A percentile compares a stretch with the other conserved stretches of the same genome.
Conservation (phyloP, 1,284 basidiomycete genomes). For the Papiliotrema terrestris region DNA sequence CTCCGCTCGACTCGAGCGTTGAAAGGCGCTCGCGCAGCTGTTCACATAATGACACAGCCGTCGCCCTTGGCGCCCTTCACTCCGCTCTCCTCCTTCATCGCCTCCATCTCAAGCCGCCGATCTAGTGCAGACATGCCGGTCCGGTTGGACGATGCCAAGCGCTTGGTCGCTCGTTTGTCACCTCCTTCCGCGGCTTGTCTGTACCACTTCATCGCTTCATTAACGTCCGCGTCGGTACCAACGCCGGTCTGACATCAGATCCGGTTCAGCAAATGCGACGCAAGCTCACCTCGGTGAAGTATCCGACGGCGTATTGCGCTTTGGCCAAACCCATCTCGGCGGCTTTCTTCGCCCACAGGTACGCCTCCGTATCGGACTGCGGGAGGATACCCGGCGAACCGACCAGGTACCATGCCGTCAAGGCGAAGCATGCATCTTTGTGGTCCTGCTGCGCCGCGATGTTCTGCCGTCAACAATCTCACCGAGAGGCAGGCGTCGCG, state of each 20-base stretch:
- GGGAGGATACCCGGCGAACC: conserved; percentile 96
- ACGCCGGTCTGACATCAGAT: conserved; percentile 63
- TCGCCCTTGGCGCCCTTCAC: conserved; percentile 47
- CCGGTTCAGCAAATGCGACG: neutral
- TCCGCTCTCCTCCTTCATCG: conserved; percentile 36
- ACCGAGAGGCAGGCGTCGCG: neutral
- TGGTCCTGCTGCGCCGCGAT: conserved; percentile 97
- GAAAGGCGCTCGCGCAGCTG: too few species aligned
- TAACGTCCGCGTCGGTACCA: conserved; percentile 65
- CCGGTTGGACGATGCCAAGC: conserved; percentile 55
- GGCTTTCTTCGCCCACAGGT: conserved; percentile 87
- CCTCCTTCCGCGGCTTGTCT: conserved; percentile 87
- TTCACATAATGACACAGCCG: conserved; percentile 78
- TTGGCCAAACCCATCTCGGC: conserved; percentile 85
- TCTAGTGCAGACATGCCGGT: conserved; percentile 44
- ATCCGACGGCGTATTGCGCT: conserved; percentile 95
- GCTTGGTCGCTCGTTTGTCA: conserved; percentile 86
- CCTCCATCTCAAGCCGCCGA: conserved; percentile 42
- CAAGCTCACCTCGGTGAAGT: conserved; percentile 74
- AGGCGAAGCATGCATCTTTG: conserved; percentile 93
- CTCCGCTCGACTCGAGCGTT: too few species aligned
- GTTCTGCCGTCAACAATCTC: conserved; percentile 59
- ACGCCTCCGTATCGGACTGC: conserved; percentile 97
- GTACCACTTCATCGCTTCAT: conserved; percentile 77
- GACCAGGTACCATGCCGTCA: conserved; percentile 98